Evolutionary conservation across 2,329 filamentous ascomycete species (phyloP).

Genomic region (Ploettnerulaceae sp.): DNA sequence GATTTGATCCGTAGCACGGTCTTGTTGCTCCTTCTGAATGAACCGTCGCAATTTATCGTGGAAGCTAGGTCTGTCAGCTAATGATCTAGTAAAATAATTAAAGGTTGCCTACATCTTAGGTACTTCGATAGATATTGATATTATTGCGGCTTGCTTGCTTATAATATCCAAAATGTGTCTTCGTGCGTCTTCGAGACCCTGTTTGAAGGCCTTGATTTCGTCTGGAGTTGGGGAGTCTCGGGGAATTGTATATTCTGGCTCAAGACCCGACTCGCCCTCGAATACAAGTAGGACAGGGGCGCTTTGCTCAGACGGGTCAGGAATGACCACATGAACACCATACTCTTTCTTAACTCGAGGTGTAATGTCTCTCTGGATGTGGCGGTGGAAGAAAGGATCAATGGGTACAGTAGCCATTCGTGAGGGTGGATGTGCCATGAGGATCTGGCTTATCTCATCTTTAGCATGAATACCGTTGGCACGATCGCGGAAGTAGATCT

Average conservation of each 20-base stretch:
- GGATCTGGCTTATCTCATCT: constrained; percentile 68
- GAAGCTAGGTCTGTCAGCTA: constrained; percentile 42
- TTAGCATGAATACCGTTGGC: constrained; percentile 77
- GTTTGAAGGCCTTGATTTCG: constrained; percentile 50
- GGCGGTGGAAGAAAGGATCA: constrained; percentile 74
- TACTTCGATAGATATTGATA: constrained; percentile 49
- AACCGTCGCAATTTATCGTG: constrained; percentile 59
- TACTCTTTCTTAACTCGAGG: constrained; percentile 61
- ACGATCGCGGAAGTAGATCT: constrained; percentile 80
- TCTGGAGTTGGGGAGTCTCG: constrained; percentile 45
- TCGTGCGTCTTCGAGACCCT: constrained; percentile 51
- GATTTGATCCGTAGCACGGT: constrained; percentile 51
- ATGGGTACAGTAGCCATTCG: constrained; percentile 63
- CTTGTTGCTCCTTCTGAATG: constrained; percentile 60
- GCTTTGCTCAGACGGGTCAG: constrained; percentile 55
- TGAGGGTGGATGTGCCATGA: constrained; percentile 68
- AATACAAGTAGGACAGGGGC: constrained; percentile 68
- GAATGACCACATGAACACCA: constrained; percentile 70
- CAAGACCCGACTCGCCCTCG: constrained; percentile 54
- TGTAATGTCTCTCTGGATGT: constrained; percentile 60
- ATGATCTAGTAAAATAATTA: not conserved
- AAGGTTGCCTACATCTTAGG: constrained; percentile 45
- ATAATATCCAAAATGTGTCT: constrained; percentile 54
- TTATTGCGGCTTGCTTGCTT: constrained; percentile 53
- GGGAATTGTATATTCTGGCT: constrained; percentile 49